These are phyloP conservation scores for Russula compacta DNA, from an alignment of 768 basidiomycete species.

Conservation along the genomic window DNA sequence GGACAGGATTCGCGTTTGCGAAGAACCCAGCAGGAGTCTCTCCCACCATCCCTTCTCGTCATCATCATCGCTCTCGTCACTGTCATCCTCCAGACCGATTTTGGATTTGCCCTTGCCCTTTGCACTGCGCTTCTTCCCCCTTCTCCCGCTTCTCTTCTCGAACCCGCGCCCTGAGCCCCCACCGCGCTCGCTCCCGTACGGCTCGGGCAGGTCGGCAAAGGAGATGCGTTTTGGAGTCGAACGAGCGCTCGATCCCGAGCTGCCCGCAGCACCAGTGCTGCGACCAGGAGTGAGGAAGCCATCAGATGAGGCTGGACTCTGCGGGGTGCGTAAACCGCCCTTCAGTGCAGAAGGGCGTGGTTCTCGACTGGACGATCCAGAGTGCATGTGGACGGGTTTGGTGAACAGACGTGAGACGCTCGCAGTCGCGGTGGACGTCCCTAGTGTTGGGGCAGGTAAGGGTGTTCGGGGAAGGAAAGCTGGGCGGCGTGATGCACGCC, in stretches of 20 bases:
- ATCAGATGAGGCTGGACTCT: slow-evolving; percentile 28
- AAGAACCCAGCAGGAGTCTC: slow-evolving; percentile 25
- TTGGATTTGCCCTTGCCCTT: slow-evolving; percentile 29
- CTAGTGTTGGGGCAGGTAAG: slow-evolving; percentile 38
- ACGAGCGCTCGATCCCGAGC: slow-evolving; percentile 37
- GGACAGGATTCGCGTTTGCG: slow-evolving; percentile 11
- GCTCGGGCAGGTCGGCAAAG: slow-evolving; percentile 67
- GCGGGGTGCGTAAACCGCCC: slow-evolving; percentile 21
- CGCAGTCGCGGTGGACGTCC: slow-evolving; percentile 70
- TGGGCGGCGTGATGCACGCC: slow-evolving; percentile 31
- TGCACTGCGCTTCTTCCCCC: slow-evolving; percentile 19
- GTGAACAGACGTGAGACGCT: slow-evolving; percentile 72
- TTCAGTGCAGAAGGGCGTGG: slow-evolving; percentile 45
- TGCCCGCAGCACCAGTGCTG: slow-evolving; percentile 26
- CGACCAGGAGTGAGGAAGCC: slow-evolving; percentile 17
- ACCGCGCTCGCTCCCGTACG: slow-evolving; percentile 31
- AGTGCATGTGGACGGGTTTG: slow-evolving; percentile 47
- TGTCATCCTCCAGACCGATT: slow-evolving; percentile 21
- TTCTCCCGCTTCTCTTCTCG: slow-evolving; percentile 19
- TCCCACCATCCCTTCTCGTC: slow-evolving; percentile 25
- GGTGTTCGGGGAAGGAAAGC: slow-evolving; percentile 39
- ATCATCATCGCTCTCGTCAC: slow-evolving; percentile 1
- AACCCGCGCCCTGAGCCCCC: slow-evolving; percentile 18
- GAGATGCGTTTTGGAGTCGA: slow-evolving; percentile 70
- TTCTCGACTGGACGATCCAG: slow-evolving; percentile 53